A percentile compares a stretch with the other conserved stretches of the same genome.
These are phyloP conservation scores for Fragilariopsis cylindrus DNA, from an alignment of 108 stramenopile species.

Conservation along the genomic window DNA sequence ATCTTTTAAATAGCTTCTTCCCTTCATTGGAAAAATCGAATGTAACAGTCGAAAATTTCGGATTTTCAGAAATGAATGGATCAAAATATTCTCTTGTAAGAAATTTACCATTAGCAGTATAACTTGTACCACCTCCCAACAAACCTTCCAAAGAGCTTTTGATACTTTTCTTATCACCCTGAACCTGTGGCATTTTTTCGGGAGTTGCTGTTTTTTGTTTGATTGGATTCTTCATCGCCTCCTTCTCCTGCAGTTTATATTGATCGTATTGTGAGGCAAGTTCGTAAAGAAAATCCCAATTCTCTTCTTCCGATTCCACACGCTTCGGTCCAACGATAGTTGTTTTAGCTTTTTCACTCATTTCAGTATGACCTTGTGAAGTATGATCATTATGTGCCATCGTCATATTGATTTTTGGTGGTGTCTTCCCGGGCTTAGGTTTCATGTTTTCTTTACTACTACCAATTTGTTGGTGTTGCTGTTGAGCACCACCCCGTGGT, in stretches of 20 bases:
- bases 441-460: not conserved
- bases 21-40: conserved; percentile 37
- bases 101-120: conserved; percentile 36
- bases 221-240: conserved; percentile 10
- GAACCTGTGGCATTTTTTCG: not conserved
- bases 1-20: conserved; percentile 40
- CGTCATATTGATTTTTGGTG: not conserved
- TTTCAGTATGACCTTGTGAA: conserved; percentile 2
- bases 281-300: conserved; percentile 37
- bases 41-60: conserved; percentile 22
- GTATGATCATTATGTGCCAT: not conserved
- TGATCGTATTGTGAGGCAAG: conserved; percentile 29
- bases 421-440: not conserved
- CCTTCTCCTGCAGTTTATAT: conserved; percentile 28
- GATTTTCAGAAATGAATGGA: conserved; percentile 33
- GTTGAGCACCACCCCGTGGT: not conserved
- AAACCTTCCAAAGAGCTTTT: conserved; percentile 25
- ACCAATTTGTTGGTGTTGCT: too few species aligned
- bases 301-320: conserved; percentile 12
- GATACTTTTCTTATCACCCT: conserved; percentile 21
- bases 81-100: conserved; percentile 28
- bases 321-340: conserved; percentile 15
- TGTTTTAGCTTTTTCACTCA: conserved; percentile 15
- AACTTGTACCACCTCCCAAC: conserved; percentile 13
- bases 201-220: not conserved